A percentile compares a stretch with the other conserved stretches of the same genome.
phyloP scores from a whole-genome alignment of 1,284 basidiomycete genomes.

The Cryptococcus jaspeensis region DNA sequence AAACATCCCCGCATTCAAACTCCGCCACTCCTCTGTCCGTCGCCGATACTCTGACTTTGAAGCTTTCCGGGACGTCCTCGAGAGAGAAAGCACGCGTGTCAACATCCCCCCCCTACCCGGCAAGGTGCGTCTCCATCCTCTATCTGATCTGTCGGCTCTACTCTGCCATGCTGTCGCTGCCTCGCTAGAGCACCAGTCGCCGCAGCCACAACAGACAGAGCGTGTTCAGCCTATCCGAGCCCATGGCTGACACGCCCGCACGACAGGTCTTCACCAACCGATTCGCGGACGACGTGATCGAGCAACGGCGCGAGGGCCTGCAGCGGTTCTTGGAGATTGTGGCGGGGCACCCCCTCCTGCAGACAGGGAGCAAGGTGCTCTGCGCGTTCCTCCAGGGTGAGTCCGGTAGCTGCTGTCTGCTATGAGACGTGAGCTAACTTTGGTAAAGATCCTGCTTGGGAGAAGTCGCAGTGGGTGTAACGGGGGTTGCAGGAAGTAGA shows the following conservation, averaged over 20 bases:
- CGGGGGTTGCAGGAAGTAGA: no score
- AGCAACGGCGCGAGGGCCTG: slow-evolving; percentile 83
- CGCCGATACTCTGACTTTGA: slow-evolving; percentile 98
- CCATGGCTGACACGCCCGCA: background rate
- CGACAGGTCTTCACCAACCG: slow-evolving; percentile 79
- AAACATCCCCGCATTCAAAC: slow-evolving; percentile 98
- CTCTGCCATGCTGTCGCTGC: background rate
- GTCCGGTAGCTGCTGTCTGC: slow-evolving; percentile 20
- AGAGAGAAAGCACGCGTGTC: slow-evolving; percentile 92
- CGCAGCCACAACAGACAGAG: no score
- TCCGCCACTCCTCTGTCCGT: slow-evolving; percentile 89
- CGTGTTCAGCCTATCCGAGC: background rate
- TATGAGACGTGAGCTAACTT: background rate
- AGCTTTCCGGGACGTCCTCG: slow-evolving; percentile 96
- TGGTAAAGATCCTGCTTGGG: slow-evolving; percentile 44
- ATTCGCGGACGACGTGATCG: slow-evolving; percentile 97
- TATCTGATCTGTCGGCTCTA: background rate
- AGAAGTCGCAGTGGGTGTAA: slow-evolving; percentile 48
- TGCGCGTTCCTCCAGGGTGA: slow-evolving; percentile 85
- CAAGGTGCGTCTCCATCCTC: slow-evolving; percentile 57
- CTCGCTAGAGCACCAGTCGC: no score
- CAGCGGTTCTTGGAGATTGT: slow-evolving; percentile 96
- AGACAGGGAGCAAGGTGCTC: slow-evolving; percentile 96
- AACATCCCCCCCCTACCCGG: slow-evolving; percentile 96
- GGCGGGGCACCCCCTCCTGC: slow-evolving; percentile 92